Evolutionary conservation across 2,329 filamentous ascomycete genomes (phyloP), one percentile per base, ranked within the genome.

Genomic region (Claviceps sorghi): DNA sequence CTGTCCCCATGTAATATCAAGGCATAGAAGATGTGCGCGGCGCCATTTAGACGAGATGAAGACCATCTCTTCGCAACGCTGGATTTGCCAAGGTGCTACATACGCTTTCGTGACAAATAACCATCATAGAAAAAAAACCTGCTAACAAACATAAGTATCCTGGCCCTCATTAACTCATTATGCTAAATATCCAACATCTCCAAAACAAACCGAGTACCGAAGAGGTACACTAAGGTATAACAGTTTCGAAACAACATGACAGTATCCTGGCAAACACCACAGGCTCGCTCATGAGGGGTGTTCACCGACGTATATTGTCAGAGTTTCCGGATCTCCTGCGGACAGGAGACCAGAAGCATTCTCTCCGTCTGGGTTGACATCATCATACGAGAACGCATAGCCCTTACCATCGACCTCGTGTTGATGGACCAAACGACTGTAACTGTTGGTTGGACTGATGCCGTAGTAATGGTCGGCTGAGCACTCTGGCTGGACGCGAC

Each of bases 341-440:
- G 59, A 49, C 17, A 69, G 60, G 15, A 61, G 54, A 0, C 67
- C 69, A 1, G 68, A 68, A 3, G 77, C 75, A 60, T 83, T 78
- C 56, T 72, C 67, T 19, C 73, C 77, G 54, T 72, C 69, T 0
- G 79, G 75, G 52, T 78, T 77, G 19, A 86, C 82, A 61, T 86
- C 82, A 59, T 86, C 82, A 58, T 84, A 86, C 0, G 82, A 72
- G 60, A 84, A 86, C 0, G 79, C 76, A 60, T 86, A 86, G 0
- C 82, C 82, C 45, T 71, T 67, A 1, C 74, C 74, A 61, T 84
- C 79, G 4, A 73, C 60, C 65, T 83, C 79, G 49, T 77, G 71
- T 40, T 72, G 64, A 63, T 85, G 82, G 2, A 85, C 72, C 41
- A 84, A 69, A 9, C 78, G 69, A 32, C 76, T 69, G 60, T 83